Conservation (phyloP, 306 rosid genomes). For the Quercus mongolica region DNA sequence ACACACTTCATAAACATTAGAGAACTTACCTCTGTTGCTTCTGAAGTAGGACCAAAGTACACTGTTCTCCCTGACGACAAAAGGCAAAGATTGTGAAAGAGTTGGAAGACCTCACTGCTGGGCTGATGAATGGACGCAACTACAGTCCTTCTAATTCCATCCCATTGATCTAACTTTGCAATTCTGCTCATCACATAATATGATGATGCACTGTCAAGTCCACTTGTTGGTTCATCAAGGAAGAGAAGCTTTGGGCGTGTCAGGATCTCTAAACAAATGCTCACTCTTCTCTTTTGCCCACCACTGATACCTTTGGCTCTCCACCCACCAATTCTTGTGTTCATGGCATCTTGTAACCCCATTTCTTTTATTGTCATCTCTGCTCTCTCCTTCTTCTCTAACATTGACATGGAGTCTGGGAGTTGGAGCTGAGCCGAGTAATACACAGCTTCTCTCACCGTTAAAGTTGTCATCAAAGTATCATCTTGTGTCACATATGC, state of each 20-base stretch:
- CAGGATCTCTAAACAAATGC: conserved; percentile 53
- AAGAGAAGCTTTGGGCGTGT: conserved; percentile 48
- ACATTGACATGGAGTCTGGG: conserved; percentile 38
- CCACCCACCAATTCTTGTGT: conserved; percentile 56
- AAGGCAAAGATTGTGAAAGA: conserved; percentile 65
- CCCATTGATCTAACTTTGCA: conserved; percentile 28
- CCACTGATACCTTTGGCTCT: conserved; percentile 45
- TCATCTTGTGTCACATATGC: conserved; percentile 61
- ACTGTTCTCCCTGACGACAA: conserved; percentile 56
- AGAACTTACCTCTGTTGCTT: conserved; percentile 46
- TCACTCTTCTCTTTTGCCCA: conserved; percentile 52
- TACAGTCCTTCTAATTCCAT: conserved; percentile 37
- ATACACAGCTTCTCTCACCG: conserved; percentile 44
- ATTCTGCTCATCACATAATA: conserved; percentile 67
- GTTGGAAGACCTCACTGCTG: conserved; percentile 61
- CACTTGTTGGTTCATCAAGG: conserved; percentile 63
- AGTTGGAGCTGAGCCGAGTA: conserved; percentile 55
- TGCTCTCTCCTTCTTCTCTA: conserved; percentile 41
- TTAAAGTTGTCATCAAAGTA: conserved; percentile 32
- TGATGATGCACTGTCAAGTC: conserved; percentile 80
- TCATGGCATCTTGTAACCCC: conserved; percentile 43
- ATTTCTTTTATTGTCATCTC: conserved; percentile 40
- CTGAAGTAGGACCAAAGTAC: conserved; percentile 69
- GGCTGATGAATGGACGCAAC: conserved; percentile 76
- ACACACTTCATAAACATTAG: no score